A percentile compares a stretch with the other conserved stretches of the same genome.
phyloP scores from a whole-genome alignment of 352 stramenopile species.

The Pythium apleroticum region DNA sequence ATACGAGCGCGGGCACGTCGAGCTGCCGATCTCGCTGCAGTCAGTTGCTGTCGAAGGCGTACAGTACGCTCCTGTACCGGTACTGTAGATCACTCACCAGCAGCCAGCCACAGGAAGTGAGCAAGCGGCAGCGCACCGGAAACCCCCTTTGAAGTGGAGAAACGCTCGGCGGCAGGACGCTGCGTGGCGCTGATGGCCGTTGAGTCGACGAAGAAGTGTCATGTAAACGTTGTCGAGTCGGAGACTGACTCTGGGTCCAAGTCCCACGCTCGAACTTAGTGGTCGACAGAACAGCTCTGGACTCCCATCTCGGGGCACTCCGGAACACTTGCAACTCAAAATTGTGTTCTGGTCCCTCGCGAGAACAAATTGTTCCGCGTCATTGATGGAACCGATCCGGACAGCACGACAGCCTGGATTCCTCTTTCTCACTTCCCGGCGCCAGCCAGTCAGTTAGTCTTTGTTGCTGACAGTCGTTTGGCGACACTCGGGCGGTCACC shows the following conservation, averaged over 20 bases:
- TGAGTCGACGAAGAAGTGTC: background rate
- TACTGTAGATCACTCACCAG: background rate
- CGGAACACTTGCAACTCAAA: too few species aligned
- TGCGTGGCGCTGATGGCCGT: background rate
- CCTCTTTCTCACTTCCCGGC: background rate
- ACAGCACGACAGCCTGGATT: background rate
- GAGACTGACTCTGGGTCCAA: background rate
- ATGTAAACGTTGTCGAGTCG: background rate
- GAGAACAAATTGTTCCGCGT: background rate
- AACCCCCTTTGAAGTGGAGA: background rate
- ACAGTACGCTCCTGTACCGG: background rate
- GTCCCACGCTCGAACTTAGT: background rate
- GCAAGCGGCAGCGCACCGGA: constrained; percentile 14
- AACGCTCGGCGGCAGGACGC: background rate
- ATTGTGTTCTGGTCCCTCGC: background rate
- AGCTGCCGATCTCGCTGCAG: too few species aligned
- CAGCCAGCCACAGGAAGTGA: background rate
- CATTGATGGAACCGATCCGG: background rate
- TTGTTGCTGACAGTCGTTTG: background rate
- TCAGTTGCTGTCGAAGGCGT: background rate
- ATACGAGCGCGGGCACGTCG: too few species aligned
- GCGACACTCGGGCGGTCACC: background rate
- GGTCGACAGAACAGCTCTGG: background rate
- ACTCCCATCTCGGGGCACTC: too few species aligned
- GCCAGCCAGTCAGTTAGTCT: background rate